Evolutionary conservation across 257 asterid species (phyloP).

Genomic region (Salvia rosmarinus): DNA sequence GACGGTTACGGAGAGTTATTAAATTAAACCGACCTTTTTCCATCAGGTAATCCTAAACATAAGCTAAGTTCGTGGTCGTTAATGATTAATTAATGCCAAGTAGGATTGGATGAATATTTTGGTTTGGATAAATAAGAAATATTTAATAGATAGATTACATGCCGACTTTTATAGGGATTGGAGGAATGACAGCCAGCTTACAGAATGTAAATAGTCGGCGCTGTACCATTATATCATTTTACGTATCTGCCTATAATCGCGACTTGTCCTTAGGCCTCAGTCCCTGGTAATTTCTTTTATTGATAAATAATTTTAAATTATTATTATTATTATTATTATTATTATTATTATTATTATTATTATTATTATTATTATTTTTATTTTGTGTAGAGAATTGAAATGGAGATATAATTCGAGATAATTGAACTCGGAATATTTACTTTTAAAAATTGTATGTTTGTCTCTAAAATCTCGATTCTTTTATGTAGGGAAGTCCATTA

Average conservation of each 20-base stretch:
- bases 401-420: no score
- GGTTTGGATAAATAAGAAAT: constrained; percentile 31
- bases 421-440: no score
- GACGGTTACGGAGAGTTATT: constrained; percentile 34
- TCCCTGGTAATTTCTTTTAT: background rate
- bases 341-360: no score
- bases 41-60: constrained; percentile 47
- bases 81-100: background rate
- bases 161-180: constrained; percentile 48
- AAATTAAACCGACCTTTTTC: constrained; percentile 48
- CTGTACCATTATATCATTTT: background rate
- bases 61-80: constrained; percentile 38
- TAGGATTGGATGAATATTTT: constrained; percentile 29
- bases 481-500: no score
- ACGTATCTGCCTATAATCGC: constrained; percentile 24
- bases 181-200: constrained; percentile 54
- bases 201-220: constrained; percentile 60
- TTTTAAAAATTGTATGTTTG: no score
- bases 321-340: no score
- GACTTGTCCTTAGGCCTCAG: constrained; percentile 17
- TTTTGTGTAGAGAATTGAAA: no score
- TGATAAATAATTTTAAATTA: no score
- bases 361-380: no score
- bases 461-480: no score
- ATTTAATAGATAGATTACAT: constrained; percentile 31